Percentiles rank a stretch among this genome's conserved stretches.
Evolutionary conservation across 208 protist species (phyloP).

Genomic region (Entamoeba dispar): DNA sequence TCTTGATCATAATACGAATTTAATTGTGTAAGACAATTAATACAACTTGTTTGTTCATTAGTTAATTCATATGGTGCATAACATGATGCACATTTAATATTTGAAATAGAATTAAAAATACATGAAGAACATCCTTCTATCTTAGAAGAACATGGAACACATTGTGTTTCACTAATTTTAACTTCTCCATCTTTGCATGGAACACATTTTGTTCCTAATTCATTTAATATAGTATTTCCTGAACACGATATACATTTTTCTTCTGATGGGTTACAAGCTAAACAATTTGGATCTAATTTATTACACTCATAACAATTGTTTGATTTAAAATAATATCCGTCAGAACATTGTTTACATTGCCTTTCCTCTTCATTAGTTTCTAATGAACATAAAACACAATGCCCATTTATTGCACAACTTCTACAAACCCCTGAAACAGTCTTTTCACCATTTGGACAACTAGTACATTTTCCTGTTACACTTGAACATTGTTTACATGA

Average conservation of each 20-base stretch:
- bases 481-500: background rate
- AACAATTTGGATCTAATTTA: background rate
- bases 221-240: background rate
- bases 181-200: background rate
- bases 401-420: background rate
- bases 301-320: background rate
- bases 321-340: background rate
- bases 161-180: background rate
- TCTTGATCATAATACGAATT: background rate
- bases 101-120: background rate
- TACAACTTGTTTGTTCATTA: background rate
- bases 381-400: background rate
- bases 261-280: too few species aligned
- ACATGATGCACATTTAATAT: background rate
- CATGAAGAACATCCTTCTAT: background rate
- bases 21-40: background rate
- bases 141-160: background rate
- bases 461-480: background rate
- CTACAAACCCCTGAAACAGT: background rate
- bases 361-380: background rate
- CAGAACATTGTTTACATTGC: background rate
- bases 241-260: background rate
- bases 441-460: background rate
- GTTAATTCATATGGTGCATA: background rate
- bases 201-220: background rate